A percentile compares a stretch with the other conserved stretches of the same genome.
Conservation (phyloP, 768 basidiomycete genomes). For the Termitomyces sp. region DNA sequence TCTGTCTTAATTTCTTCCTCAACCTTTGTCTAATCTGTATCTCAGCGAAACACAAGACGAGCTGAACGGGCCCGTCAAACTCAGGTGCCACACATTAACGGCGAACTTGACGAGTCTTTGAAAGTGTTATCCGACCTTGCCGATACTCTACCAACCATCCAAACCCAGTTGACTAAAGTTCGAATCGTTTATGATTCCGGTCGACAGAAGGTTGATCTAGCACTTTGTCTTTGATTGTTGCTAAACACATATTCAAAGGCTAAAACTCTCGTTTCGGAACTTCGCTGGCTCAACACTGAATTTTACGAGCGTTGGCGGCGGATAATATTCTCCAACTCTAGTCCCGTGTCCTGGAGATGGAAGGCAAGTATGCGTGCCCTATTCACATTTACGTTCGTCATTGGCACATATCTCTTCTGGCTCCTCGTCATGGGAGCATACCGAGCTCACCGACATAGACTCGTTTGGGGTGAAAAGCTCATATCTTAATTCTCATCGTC, state of each 20-base stretch:
- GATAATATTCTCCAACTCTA: conserved; percentile 66
- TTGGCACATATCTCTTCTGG: conserved; percentile 56
- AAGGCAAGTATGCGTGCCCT: conserved; percentile 55
- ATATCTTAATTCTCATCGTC: conserved; percentile 42
- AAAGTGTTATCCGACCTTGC: conserved; percentile 52
- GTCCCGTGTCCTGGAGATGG: conserved; percentile 71
- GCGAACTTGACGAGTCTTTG: conserved; percentile 56
- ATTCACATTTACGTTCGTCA: conserved; percentile 51
- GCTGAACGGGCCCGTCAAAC: conserved; percentile 51
- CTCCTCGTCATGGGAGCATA: conserved; percentile 62
- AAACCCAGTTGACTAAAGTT: conserved; percentile 56
- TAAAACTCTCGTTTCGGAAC: conserved; percentile 51
- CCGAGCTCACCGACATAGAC: conserved; percentile 65
- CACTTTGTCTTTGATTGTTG: background rate
- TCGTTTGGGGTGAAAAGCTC: conserved; percentile 76
- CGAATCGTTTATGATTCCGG: conserved; percentile 68
- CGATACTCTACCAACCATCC: conserved; percentile 53
- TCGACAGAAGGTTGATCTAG: conserved; percentile 47
- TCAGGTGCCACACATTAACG: conserved; percentile 58
- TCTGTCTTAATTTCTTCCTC: background rate
- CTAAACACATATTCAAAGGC: conserved; percentile 38
- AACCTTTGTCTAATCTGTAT: background rate
- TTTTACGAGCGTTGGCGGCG: conserved; percentile 71
- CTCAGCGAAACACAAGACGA: conserved; percentile 51
- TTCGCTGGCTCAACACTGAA: conserved; percentile 74